Evolutionary conservation across 345 rosid genomes (phyloP).

Genomic region (Ceriops decandra): DNA sequence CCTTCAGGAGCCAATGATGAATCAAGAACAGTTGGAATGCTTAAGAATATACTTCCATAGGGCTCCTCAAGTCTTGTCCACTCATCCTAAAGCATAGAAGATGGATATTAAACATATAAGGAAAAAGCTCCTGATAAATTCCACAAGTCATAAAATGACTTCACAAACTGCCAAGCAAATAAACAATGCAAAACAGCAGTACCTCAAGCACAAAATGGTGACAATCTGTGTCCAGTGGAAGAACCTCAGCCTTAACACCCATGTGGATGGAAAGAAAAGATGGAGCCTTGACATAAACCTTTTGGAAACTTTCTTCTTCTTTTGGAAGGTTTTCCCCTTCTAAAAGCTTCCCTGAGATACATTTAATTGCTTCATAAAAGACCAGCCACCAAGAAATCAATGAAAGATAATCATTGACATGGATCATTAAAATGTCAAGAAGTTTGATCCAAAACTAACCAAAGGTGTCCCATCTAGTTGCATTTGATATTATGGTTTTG

Average conservation of each 20-base stretch:
- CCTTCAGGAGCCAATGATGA: constrained; percentile 80
- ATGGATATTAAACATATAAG: not conserved
- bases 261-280: constrained; percentile 97
- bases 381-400: not conserved
- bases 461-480: constrained; percentile 99
- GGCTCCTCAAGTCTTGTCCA: constrained; percentile 73
- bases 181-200: constrained; percentile 10
- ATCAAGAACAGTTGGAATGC: constrained; percentile 94
- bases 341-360: constrained; percentile 65
- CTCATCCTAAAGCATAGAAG: constrained; percentile 42
- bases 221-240: constrained; percentile 86
- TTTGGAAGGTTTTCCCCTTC: constrained; percentile 79
- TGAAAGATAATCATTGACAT: not conserved
- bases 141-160: not conserved
- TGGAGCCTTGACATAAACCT: constrained; percentile 87
- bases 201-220: constrained; percentile 97
- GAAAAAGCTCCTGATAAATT: not conserved
- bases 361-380: not conserved
- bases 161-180: constrained; percentile 11
- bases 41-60: constrained; percentile 91
- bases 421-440: constrained; percentile 10
- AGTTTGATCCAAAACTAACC: constrained; percentile 47
- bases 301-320: constrained; percentile 88
- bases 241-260: constrained; percentile 84
- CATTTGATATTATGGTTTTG: constrained; percentile 80